A percentile compares a stretch with the other conserved stretches of the same genome.
These are phyloP conservation scores for Oehlia diaphana DNA, from an alignment of 192 early-diverging fungal species.

Conservation along the genomic window DNA sequence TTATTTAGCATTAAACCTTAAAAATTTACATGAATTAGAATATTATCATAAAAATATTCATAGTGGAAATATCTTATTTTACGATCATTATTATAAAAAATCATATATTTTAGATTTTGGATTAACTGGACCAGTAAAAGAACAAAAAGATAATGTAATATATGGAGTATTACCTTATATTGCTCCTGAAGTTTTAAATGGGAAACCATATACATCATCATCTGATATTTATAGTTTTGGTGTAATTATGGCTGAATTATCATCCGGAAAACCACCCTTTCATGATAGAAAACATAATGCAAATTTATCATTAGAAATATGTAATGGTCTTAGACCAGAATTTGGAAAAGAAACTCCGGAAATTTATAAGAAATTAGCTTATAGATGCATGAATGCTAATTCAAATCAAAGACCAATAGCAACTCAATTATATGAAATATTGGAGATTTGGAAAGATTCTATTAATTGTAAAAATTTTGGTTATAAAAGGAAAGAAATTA, in stretches of 20 bases:
- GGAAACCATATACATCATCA: conserved; percentile 31
- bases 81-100: not conserved
- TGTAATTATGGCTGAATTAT: conserved; percentile 42
- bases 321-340: not conserved
- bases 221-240: conserved; percentile 44
- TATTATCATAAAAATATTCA: conserved; percentile 39
- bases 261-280: conserved; percentile 40
- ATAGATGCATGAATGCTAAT: too few species aligned
- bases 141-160: conserved; percentile 33
- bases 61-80: conserved; percentile 1
- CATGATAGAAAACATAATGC: not conserved
- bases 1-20: conserved; percentile 19
- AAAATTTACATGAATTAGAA: conserved; percentile 38
- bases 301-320: not conserved
- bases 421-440: too few species aligned
- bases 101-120: conserved; percentile 39
- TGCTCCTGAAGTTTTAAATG: conserved; percentile 36
- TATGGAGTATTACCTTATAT: conserved; percentile 42
- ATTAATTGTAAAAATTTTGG: too few species aligned
- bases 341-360: not conserved
- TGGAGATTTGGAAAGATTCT: too few species aligned
- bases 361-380: not conserved
- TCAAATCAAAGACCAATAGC: too few species aligned
- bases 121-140: conserved; percentile 25
- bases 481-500: too few species aligned